phyloP scores from a whole-genome alignment of 2,329 filamentous ascomycete species.

The Fusarium sp. region DNA sequence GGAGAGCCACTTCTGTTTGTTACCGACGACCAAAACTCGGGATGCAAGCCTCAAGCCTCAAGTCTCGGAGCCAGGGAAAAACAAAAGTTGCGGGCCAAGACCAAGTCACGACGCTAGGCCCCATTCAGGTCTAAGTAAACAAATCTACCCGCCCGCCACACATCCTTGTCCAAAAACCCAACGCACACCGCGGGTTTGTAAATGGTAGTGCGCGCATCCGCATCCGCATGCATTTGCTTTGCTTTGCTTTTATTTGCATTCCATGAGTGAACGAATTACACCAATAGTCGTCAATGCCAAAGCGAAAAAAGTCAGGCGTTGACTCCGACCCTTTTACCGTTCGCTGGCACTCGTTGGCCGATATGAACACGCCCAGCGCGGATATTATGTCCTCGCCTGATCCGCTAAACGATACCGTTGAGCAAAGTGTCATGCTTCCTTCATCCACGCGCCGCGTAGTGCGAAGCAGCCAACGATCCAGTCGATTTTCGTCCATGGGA shows the following conservation, averaged over 20 bases:
- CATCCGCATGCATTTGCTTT: constrained; percentile 12
- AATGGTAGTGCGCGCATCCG: constrained; percentile 31
- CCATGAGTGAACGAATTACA: constrained; percentile 41
- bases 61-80: constrained; percentile 45
- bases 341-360: constrained; percentile 56
- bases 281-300: constrained; percentile 50
- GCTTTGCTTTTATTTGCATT: constrained; percentile 34
- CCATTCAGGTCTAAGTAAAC: constrained; percentile 51
- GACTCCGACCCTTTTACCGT: constrained; percentile 50
- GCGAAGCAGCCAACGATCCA: constrained; percentile 61
- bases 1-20: constrained; percentile 12
- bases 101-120: constrained; percentile 40
- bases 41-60: constrained; percentile 6
- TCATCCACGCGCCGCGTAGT: constrained; percentile 60
- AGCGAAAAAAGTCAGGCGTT: constrained; percentile 45
- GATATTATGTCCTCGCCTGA: constrained; percentile 67
- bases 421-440: constrained; percentile 54
- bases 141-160: constrained; percentile 39
- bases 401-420: constrained; percentile 61
- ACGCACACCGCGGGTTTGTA: constrained; percentile 36
- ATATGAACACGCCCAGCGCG: constrained; percentile 56
- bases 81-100: constrained; percentile 40
- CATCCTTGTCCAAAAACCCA: constrained; percentile 38
- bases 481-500: constrained; percentile 54
- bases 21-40: constrained; percentile 10